phyloP scores from a whole-genome alignment of 148 eudicot genomes.

The Vaccinium vitisidaea region DNA sequence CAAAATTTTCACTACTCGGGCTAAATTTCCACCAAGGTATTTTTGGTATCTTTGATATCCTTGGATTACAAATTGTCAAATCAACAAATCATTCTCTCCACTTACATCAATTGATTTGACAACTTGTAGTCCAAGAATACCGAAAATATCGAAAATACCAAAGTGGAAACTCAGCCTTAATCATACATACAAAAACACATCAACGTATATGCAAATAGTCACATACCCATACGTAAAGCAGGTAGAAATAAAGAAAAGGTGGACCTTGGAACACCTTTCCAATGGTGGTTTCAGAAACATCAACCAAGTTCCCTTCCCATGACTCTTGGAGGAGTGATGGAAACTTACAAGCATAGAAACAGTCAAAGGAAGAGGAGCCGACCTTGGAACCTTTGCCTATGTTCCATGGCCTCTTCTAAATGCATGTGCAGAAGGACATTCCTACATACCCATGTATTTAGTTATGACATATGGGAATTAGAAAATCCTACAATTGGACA shows the following conservation, averaged over 20 bases:
- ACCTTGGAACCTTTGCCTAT: neutral
- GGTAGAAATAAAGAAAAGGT: neutral
- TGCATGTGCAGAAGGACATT: neutral
- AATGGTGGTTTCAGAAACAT: neutral
- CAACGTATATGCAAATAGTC: neutral
- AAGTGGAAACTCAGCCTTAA: no score
- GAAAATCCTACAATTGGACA: neutral
- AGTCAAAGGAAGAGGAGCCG: neutral
- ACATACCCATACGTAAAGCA: neutral
- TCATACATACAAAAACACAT: neutral
- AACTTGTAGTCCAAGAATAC: no score
- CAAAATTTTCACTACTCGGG: neutral
- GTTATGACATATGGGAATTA: neutral
- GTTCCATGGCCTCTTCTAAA: neutral
- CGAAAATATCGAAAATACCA: no score
- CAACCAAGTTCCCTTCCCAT: neutral
- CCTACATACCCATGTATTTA: neutral
- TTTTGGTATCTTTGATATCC: no score
- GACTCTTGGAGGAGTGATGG: neutral
- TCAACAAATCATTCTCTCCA: no score
- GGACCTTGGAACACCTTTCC: neutral
- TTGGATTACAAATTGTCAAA: no score
- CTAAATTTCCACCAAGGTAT: no score
- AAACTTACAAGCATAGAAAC: neutral
- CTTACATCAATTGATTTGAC: no score